Base-by-base conservation (phyloP, 768 basidiomycete species). In the Mycena sanguinolenta region DNA sequence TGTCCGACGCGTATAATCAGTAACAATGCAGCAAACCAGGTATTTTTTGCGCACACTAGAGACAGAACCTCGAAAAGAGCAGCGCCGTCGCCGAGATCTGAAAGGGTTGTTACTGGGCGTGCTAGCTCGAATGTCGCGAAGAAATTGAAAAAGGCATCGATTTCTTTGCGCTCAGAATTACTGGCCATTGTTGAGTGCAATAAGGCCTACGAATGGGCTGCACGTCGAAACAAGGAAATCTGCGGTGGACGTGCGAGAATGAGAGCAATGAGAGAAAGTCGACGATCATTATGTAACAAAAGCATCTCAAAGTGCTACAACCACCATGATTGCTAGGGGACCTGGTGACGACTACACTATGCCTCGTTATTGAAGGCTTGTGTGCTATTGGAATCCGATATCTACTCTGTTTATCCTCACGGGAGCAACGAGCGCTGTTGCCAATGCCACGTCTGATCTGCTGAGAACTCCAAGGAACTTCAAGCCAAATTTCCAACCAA, bases 91-190 rank as follows among this genome's bases (percentile, higher is more conserved):
- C 89, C 90, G 73, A 97, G 90, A 85, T 95, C 93, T 30, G 88
- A 81, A 27, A 90, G 80, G 34, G 88, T 82, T 0, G 89, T 81
- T 12, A 94, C 89, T 4, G 92, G 88, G 39, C 90, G 84, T 6
- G 88, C 80, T 58, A 95, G 89, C 58, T 87, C 80, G 78, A 95
- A 95, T 23, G 91, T 90, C 5, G 88, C 82, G 71, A 96, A 91
- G 84, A 95, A 96, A 64, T 91, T 87, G 79, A 94, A 83, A 83
- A 96, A 95, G 7, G 95, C 94, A 70, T 91, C 88, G 67, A 93
- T 85, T 79, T 96, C 94, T 77, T 90, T 89, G 67, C 80, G 80
- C 75, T 84, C 79, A 3, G 82, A 73, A 38, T 60, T 57, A 57
- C 36, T 57, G 10, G 55, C 55, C 55, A 57, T 57, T 34, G 30